A percentile compares a stretch with the other conserved stretches of the same genome.
Evolutionary conservation across 1,284 basidiomycete species (phyloP).

Genomic region (Ustilago loliicola): DNA sequence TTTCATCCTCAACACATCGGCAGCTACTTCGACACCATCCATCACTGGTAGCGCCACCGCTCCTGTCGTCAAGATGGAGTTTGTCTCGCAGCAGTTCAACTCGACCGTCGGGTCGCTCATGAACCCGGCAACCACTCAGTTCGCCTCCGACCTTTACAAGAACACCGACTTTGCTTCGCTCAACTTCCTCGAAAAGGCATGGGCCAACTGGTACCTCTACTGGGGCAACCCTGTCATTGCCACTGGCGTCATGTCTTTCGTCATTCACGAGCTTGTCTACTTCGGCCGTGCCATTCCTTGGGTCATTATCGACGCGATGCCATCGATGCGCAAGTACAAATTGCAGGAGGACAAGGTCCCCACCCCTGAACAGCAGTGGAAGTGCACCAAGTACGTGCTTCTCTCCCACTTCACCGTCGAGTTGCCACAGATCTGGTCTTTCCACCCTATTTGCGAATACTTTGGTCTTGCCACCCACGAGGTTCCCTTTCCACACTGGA

Average conservation of each 20-base stretch:
- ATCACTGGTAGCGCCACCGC: conserved; percentile 9
- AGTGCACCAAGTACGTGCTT: conserved; percentile 93
- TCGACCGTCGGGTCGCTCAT: conserved; percentile 49
- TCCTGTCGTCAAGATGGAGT: conserved; percentile 41
- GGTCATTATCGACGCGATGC: conserved; percentile 94
- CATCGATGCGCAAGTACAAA: conserved; percentile 95
- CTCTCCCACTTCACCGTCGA: conserved; percentile 97
- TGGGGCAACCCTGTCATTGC: conserved; percentile 87
- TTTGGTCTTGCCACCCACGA: conserved; percentile 93
- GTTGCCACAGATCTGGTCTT: conserved; percentile 93
- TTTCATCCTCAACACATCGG: neutral
- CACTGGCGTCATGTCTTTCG: conserved; percentile 92
- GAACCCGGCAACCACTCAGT: conserved; percentile 46
- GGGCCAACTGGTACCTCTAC: conserved; percentile 72
- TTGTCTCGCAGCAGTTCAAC: conserved; percentile 51
- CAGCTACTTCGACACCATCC: conserved; percentile 9
- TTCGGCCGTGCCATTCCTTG: conserved; percentile 95
- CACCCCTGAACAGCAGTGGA: conserved; percentile 87
- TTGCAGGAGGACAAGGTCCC: conserved; percentile 86
- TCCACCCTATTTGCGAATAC: conserved; percentile 91
- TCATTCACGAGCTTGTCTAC: conserved; percentile 95
- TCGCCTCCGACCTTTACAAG: conserved; percentile 71
- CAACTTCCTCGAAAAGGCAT: conserved; percentile 61
- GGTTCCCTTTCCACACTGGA: conserved; percentile 83
- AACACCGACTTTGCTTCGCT: conserved; percentile 58